Evolutionary conservation across 805 yeast species (phyloP).

Genomic region (Yarrowia keelungensis): DNA sequence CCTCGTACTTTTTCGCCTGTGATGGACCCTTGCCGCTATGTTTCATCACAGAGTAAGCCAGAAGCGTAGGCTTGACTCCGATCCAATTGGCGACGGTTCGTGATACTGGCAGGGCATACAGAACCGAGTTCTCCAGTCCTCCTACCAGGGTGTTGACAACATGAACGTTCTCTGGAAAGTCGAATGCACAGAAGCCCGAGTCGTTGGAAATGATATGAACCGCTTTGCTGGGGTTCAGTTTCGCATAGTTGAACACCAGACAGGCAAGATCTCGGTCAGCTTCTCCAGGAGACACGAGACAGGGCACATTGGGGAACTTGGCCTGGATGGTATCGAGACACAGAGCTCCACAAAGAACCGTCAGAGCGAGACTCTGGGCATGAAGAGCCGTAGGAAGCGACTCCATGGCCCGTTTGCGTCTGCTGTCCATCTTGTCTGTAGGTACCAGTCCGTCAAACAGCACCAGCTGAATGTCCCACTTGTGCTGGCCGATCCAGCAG

Average conservation of each 20-base stretch:
- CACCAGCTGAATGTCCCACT: constrained; percentile 29
- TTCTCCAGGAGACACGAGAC: constrained; percentile 16
- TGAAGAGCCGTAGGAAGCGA: constrained; percentile 18
- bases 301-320: constrained; percentile 8
- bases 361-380: constrained; percentile 16
- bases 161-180: constrained; percentile 16
- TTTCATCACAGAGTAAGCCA: constrained; percentile 30
- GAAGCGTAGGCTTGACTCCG: constrained; percentile 15
- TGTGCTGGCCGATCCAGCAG: constrained; percentile 29
- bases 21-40: constrained; percentile 13
- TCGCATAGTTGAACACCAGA: constrained; percentile 24
- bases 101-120: constrained; percentile 12
- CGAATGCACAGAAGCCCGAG: constrained; percentile 32
- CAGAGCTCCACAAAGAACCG: constrained; percentile 25
- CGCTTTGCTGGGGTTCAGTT: constrained; percentile 10
- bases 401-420: constrained; percentile 10
- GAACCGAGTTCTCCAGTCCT: constrained; percentile 25
- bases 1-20: constrained; percentile 19
- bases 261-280: constrained; percentile 24
- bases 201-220: constrained; percentile 27
- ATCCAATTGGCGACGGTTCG: constrained; percentile 26
- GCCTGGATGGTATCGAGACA: constrained; percentile 31
- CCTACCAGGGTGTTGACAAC: constrained; percentile 13
- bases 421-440: constrained; percentile 14
- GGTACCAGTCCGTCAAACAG: constrained; percentile 29